These are phyloP conservation scores for Suillus ampliporus DNA, from an alignment of 768 basidiomycete genomes.

Conservation along the genomic window DNA sequence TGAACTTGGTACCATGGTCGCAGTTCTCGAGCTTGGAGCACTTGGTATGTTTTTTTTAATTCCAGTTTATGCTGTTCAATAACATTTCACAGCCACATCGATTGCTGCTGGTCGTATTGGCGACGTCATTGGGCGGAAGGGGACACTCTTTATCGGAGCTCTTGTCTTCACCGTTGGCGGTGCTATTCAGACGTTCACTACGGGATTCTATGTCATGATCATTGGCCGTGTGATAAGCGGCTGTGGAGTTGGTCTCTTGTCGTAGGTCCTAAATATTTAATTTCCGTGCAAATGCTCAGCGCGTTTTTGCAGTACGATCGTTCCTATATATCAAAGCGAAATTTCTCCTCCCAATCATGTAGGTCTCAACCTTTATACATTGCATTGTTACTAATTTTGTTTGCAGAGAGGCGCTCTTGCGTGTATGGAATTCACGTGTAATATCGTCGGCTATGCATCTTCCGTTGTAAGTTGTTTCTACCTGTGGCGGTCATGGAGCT, in stretches of 20 bases:
- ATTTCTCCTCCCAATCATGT: constrained; percentile 93
- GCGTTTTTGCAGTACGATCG: constrained; percentile 72
- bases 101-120: constrained; percentile 88
- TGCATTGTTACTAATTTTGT: constrained; percentile 10
- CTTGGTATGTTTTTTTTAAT: constrained; percentile 61
- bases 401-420: constrained; percentile 85
- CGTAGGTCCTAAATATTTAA: constrained; percentile 52
- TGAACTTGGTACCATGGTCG: constrained; percentile 92
- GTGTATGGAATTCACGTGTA: constrained; percentile 95
- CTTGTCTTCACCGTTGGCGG: constrained; percentile 87
- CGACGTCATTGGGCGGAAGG: constrained; percentile 83
- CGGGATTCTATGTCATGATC: constrained; percentile 81
- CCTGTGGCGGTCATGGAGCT: neutral
- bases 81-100: constrained; percentile 69
- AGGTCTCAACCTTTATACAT: constrained; percentile 25
- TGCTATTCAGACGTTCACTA: constrained; percentile 81
- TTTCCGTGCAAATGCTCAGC: constrained; percentile 10
- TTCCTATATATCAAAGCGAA: constrained; percentile 95
- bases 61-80: neutral
- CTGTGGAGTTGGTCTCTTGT: constrained; percentile 88
- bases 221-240: constrained; percentile 84
- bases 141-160: constrained; percentile 85
- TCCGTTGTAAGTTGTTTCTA: constrained; percentile 70
- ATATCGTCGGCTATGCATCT: constrained; percentile 88
- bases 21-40: constrained; percentile 92